phyloP scores from a whole-genome alignment of 2,329 filamentous ascomycete species.

The Lasiodiplodia hormozganensis region DNA sequence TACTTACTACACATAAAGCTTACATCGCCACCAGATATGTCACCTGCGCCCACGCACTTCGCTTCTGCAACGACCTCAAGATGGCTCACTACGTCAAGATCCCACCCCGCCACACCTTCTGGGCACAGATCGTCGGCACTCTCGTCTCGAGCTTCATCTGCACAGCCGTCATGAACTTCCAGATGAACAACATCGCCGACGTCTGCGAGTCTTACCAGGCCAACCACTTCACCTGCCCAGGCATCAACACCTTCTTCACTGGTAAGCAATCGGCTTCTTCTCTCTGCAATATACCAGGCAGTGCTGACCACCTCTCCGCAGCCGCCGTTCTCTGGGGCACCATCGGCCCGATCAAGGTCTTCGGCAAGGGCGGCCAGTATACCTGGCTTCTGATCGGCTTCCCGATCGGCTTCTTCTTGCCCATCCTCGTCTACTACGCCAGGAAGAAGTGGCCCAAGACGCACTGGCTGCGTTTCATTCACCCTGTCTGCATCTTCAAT shows the following conservation, averaged over 20 bases:
- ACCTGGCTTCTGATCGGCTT: slow-evolving; percentile 65
- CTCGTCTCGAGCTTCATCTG: slow-evolving; percentile 72
- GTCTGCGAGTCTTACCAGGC: slow-evolving; percentile 60
- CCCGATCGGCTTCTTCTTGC: slow-evolving; percentile 63
- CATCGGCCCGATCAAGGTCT: slow-evolving; percentile 74
- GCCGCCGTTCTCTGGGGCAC: slow-evolving; percentile 68
- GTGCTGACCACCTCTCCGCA: background rate
- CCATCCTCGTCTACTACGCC: slow-evolving; percentile 62
- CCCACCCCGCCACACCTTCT: slow-evolving; percentile 71
- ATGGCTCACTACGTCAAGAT: slow-evolving; percentile 62
- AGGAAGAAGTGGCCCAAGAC: slow-evolving; percentile 47
- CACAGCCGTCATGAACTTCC: slow-evolving; percentile 68
- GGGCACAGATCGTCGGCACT: slow-evolving; percentile 69
- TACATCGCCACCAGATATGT: slow-evolving; percentile 12
- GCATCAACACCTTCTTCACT: slow-evolving; percentile 70
- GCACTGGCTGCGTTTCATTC: slow-evolving; percentile 60
- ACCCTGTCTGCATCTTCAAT: slow-evolving; percentile 30
- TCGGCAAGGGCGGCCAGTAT: slow-evolving; percentile 69
- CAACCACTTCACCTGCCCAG: slow-evolving; percentile 62
- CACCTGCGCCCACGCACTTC: slow-evolving; percentile 31
- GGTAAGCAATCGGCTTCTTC: background rate
- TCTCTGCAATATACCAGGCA: no score
- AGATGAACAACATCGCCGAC: slow-evolving; percentile 62
- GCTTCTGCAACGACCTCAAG: slow-evolving; percentile 35
- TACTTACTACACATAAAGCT: background rate